Evolutionary conservation across 768 basidiomycete genomes (phyloP).

Genomic region (Rhodocollybia butyracea): DNA sequence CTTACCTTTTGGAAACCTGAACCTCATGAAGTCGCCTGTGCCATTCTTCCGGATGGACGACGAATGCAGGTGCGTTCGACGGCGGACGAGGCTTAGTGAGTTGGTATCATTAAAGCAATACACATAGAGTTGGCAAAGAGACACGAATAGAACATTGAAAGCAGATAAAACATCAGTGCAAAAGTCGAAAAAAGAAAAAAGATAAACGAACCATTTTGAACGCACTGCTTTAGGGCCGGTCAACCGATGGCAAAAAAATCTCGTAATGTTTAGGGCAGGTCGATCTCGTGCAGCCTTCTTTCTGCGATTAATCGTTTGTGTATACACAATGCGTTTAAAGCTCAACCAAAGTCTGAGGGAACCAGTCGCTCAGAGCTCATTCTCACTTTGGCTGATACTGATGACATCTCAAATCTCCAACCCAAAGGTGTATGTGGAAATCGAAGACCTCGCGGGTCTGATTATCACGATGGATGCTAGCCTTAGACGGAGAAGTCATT

Average conservation of each 20-base stretch:
- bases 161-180: too few species aligned
- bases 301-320: too few species aligned
- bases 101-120: too few species aligned
- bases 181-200: neutral
- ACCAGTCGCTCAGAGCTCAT: too few species aligned
- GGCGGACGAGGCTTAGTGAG: neutral
- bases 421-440: neutral
- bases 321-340: too few species aligned
- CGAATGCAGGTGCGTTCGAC: neutral
- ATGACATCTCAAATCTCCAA: neutral
- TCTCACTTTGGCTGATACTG: neutral
- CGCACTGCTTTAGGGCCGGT: neutral
- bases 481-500: too few species aligned
- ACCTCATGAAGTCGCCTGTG: constrained; percentile 79
- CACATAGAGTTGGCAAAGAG: too few species aligned
- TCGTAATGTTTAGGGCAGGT: constrained; percentile 6
- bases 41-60: constrained; percentile 88
- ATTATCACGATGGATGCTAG: neutral
- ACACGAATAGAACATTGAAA: too few species aligned
- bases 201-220: constrained; percentile 4
- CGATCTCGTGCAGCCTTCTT: too few species aligned
- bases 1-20: constrained; percentile 86
- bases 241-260: neutral
- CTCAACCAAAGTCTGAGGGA: too few species aligned
- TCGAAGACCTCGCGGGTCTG: neutral